Evolutionary conservation across 2,329 filamentous ascomycete genomes (phyloP), one percentile per base, ranked within the genome.

Genomic region (Apiospora aurea): DNA sequence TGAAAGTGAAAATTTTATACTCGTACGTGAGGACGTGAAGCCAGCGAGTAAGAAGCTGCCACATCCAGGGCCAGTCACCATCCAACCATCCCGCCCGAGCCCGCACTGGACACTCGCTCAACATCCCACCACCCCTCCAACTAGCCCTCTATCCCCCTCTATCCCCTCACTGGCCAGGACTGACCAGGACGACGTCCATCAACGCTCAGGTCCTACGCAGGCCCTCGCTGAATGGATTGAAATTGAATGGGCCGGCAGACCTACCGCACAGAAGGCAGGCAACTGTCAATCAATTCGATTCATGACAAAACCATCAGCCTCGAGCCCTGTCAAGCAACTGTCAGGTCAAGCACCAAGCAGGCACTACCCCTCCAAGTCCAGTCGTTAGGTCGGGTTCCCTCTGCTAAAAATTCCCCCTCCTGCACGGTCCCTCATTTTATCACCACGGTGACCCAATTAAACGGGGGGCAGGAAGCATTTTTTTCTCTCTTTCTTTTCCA

Each of bases 351-450:
- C 34, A 8, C 38, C 64, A 44, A 46, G 43, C 38, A 67, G 64
- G 46, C 46, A 49, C 16, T 61, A 38, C 53, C 53, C 53, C 53
- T 61, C 53, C 53, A 49, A 49, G 46, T 10, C 21, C 21, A 13
- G 29, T 29, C 26, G 51, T 16, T 18, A 21, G 16, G 16, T 34
- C 16, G 51, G 24, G 53, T 61, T 18, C 21, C 57, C 57, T 64
- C 57, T 47, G 46, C 18, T 24, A 47, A 29, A 26, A 47, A 38
- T 47, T 38, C 53, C 66, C 66, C 66, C 66, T 34, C 57, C 66
- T 46, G 66, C 66, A 68, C 66, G 66, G 66, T 68, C 66, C 66
- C 66, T 68, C 66, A 68, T 68, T 68, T 68, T 68, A 47, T 68
- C 66, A 68, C 66, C 43, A 68, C 41, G 29, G 66, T 18, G 66